Base-by-base conservation (phyloP, 805 yeast species). In the Vanderwaltozyma yarrowii region DNA sequence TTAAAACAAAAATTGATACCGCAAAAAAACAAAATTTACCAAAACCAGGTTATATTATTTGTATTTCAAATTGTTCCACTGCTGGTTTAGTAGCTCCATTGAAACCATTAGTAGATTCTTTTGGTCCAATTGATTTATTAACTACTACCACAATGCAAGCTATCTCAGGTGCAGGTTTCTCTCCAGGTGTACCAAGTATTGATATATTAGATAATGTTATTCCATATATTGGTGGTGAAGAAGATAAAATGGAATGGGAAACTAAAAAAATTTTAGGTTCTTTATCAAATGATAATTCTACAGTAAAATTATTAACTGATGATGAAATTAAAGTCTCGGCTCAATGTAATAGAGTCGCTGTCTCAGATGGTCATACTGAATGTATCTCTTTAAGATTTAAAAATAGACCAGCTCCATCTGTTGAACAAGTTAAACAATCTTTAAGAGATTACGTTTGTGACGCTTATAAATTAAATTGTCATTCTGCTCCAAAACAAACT, bases 201-300 rank as follows among this genome's bases (percentile, higher is more conserved):
- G 97, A 92, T 58, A 78, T 89, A 39, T 71, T 92, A 52, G 98
- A 92, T 65, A 92, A 92, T 66, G 73, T 92, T 49, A 86, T 92
- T 39, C 98, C 98, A 30, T 92, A 69, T 71, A 92, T 92, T 56
- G 71, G 87, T 47, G 96, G 97, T 33, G 98, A 92, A 66, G 98
- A 92, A 67, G 98, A 92, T 51, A 92, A 92, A 67, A 85, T 92
- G 52, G 98, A 92, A 66, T 87, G 94, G 94, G 98, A 92, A 69
- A 87, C 97, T 38, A 83, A 85, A 59, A 92, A 92, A 69, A 92
- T 92, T 47, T 71, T 92, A 53, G 96, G 96, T 46, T 45, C 57
- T 25, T 52, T 78, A 27, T 70, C 76, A 38, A 54, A 51, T 1
- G 70, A 67, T 32, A 78, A 76, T 32, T 58, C 67, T 38, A 75